phyloP scores from a whole-genome alignment of 164 flowering plant genomes.

The Santalum album region DNA sequence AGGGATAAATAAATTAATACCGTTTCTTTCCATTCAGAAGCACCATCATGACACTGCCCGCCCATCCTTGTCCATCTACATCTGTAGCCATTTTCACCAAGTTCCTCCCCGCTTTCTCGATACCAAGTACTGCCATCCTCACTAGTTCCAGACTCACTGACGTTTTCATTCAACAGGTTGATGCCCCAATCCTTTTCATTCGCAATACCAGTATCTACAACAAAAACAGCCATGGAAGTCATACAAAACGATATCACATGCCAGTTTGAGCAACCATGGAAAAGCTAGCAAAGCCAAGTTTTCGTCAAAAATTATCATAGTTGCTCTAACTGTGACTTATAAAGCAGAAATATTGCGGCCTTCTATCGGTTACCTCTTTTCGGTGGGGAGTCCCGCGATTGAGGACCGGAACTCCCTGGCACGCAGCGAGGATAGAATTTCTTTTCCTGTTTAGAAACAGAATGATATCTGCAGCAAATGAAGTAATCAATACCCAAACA shows the following conservation, averaged over 20 bases:
- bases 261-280: not conserved
- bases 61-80: slow-evolving; percentile 97
- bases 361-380: slow-evolving; percentile 59
- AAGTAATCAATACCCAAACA: not conserved
- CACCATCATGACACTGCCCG: slow-evolving; percentile 60
- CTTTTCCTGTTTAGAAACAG: slow-evolving; percentile 42
- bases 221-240: not conserved
- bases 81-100: slow-evolving; percentile 83
- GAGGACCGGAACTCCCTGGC: slow-evolving; percentile 65
- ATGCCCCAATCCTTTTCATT: slow-evolving; percentile 96
- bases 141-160: slow-evolving; percentile 75
- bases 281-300: not conserved
- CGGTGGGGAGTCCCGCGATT: slow-evolving; percentile 91
- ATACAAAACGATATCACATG: slow-evolving; percentile 4
- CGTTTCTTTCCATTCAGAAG: slow-evolving; percentile 91
- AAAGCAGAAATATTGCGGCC: not conserved
- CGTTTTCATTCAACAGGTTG: slow-evolving; percentile 56
- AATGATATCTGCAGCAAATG: slow-evolving; percentile 34
- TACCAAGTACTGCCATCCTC: slow-evolving; percentile 96
- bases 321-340: not conserved
- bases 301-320: not conserved
- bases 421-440: slow-evolving; percentile 70
- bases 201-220: slow-evolving; percentile 91
- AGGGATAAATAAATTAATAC: slow-evolving; percentile 26
- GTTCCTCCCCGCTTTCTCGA: slow-evolving; percentile 78